Evolutionary conservation across 805 yeast genomes (phyloP).

Genomic region (Alloascoidea africana): DNA sequence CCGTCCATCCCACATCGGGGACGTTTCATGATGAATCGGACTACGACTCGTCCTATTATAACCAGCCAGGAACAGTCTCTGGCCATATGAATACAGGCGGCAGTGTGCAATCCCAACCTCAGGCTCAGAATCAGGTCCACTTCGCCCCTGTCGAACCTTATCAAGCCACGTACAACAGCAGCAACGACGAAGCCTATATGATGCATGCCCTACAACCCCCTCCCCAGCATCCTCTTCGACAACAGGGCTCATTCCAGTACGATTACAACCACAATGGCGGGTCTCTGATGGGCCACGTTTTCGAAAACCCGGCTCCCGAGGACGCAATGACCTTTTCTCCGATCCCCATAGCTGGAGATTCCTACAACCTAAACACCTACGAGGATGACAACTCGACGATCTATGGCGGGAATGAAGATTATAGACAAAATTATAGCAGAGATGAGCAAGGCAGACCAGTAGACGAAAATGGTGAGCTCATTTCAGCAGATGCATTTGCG

Average conservation of each 20-base stretch:
- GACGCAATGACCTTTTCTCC: background rate
- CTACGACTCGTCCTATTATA: background rate
- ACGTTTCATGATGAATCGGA: background rate
- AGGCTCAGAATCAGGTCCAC: background rate
- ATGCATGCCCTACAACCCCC: constrained; percentile 1
- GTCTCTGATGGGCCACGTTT: background rate
- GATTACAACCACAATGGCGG: background rate
- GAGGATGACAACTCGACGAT: constrained; percentile 14
- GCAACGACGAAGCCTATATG: constrained; percentile 1
- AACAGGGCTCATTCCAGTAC: no score
- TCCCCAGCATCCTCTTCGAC: background rate
- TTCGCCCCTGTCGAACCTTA: background rate
- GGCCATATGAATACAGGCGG: background rate
- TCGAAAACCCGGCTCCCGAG: background rate
- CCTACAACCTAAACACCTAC: constrained; percentile 17
- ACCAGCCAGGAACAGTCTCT: background rate
- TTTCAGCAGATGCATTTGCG: constrained; percentile 4
- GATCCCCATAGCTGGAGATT: constrained; percentile 9
- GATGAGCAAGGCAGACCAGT: constrained; percentile 6
- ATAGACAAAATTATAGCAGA: constrained; percentile 12
- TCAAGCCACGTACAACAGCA: no score
- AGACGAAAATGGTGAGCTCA: constrained; percentile 3
- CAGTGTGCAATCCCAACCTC: background rate
- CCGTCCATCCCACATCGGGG: no score
- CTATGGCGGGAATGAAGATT: constrained; percentile 14